Evolutionary conservation across 2,329 filamentous ascomycete genomes (phyloP), one percentile per base, ranked within the genome.

Genomic region (Sporothrix brasiliensis): DNA sequence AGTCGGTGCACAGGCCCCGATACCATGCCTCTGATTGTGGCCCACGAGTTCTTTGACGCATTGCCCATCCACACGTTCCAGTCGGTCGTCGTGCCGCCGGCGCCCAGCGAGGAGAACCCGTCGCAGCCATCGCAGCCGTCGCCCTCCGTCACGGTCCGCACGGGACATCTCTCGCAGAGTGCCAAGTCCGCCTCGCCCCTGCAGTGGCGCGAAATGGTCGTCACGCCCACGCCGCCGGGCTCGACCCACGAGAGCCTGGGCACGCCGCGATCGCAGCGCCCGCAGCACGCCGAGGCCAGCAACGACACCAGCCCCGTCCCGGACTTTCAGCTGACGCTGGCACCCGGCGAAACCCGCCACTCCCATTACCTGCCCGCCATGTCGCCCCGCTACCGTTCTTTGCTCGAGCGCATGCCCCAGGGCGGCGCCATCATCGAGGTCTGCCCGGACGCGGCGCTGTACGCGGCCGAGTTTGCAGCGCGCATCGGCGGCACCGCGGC

Each of bases 21-120:
- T 72, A 92, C 91, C 77, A 92, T 89, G 27, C 94, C 95, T 0
- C 96, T 98, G 79, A 97, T 99, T 72, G 88, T 98, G 65, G 95
- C 95, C 4, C 95, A 99, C 79, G 95, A 99, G 79, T 98, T 99
- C 84, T 99, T 99, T 81, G 95, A 99, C 76, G 95, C 95, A 2
- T 89, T 99, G 0, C 95, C 95, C 47, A 97, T 99, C 75, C 94
- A 99, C 79, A 90, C 92, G 72, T 99, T 99, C 79, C 91, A 98
- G 79, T 91, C 92, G 16, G 85, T 94, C 67, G 78, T 80, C 6
- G 79, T 83, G 47, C 78, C 75, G 69, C 34, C 73, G 69, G 47
- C 11, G 41, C 2, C 11, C 11, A 44, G 14, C 11, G 41, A 71
- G 82, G 73, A 80, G 5, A 67, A 77, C 78, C 80, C 74, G 76